Conservation (phyloP, 257 asterid genomes). For the Fraxinus cuspidata region DNA sequence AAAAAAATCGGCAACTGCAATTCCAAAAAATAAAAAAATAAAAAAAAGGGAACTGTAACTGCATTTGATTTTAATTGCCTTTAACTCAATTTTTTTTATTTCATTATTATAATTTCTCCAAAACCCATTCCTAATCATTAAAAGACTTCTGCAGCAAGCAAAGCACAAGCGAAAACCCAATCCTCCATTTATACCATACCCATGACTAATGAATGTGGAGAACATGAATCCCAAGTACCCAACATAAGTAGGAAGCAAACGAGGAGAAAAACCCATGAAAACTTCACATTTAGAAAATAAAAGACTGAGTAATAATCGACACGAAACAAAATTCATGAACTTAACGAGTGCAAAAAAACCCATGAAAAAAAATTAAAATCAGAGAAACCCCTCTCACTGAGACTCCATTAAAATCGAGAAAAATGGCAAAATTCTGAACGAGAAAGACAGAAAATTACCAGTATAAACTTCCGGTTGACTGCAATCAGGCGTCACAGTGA, state of each 20-base stretch:
- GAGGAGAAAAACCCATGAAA: neutral
- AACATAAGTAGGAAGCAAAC: neutral
- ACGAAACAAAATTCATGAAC: neutral
- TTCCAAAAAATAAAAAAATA: too few species aligned
- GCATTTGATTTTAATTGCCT: too few species aligned
- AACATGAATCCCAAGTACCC: neutral
- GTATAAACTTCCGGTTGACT: neutral
- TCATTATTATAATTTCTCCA: neutral
- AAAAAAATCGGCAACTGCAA: too few species aligned
- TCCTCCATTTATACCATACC: neutral
- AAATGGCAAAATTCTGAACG: neutral
- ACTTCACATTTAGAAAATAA: too few species aligned
- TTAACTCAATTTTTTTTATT: too few species aligned
- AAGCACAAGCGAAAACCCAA: neutral
- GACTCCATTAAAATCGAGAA: neutral
- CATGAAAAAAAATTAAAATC: neutral
- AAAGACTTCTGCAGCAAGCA: neutral
- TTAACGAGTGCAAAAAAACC: neutral
- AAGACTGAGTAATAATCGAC: neutral
- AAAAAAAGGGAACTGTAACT: too few species aligned
- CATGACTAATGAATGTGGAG: neutral
- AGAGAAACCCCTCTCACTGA: neutral
- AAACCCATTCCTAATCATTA: neutral
- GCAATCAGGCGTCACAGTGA: neutral
- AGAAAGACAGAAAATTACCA: neutral